Percentiles rank a stretch among this genome's conserved stretches.
Evolutionary conservation across 202 grass and related monocot genomes (phyloP).

Genomic region (Hordeum pubiflorum): DNA sequence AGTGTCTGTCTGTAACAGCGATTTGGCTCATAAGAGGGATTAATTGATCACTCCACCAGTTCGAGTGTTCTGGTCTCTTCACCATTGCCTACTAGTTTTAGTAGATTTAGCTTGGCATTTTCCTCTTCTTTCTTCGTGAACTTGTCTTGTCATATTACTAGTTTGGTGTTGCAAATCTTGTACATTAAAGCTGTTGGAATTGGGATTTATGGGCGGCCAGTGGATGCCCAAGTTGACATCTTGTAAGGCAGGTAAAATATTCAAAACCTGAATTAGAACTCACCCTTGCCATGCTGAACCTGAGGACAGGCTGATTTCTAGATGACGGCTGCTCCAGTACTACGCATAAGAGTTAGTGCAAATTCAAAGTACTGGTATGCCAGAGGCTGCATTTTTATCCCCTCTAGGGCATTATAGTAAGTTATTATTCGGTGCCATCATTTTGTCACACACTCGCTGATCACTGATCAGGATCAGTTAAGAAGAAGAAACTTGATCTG

Average conservation of each 20-base stretch:
- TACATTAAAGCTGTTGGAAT: slow-evolving; percentile 23
- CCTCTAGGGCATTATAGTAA: background rate
- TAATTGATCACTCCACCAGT: slow-evolving; percentile 36
- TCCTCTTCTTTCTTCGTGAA: slow-evolving; percentile 9
- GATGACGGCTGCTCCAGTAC: background rate
- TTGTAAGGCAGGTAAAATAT: slow-evolving; percentile 11
- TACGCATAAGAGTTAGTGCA: background rate
- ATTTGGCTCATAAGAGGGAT: slow-evolving; percentile 53
- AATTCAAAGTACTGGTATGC: background rate
- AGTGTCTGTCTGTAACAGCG: slow-evolving; percentile 37
- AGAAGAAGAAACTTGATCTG: slow-evolving; percentile 11
- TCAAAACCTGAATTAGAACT: background rate
- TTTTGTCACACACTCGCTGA: background rate
- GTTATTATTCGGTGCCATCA: background rate
- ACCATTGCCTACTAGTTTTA: background rate
- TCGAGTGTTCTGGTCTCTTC: background rate
- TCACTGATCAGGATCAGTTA: slow-evolving; percentile 9
- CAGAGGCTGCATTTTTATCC: background rate
- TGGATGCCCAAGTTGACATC: slow-evolving; percentile 31
- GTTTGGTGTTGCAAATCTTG: slow-evolving; percentile 30
- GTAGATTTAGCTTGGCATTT: slow-evolving; percentile 19
- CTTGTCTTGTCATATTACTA: slow-evolving; percentile 8
- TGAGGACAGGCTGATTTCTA: slow-evolving; percentile 1
- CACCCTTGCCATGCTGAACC: background rate
- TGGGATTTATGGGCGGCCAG: slow-evolving; percentile 5